These are phyloP conservation scores for Ceratocystis colombiana DNA, from an alignment of 2,329 filamentous ascomycete species.

Conservation along the genomic window DNA sequence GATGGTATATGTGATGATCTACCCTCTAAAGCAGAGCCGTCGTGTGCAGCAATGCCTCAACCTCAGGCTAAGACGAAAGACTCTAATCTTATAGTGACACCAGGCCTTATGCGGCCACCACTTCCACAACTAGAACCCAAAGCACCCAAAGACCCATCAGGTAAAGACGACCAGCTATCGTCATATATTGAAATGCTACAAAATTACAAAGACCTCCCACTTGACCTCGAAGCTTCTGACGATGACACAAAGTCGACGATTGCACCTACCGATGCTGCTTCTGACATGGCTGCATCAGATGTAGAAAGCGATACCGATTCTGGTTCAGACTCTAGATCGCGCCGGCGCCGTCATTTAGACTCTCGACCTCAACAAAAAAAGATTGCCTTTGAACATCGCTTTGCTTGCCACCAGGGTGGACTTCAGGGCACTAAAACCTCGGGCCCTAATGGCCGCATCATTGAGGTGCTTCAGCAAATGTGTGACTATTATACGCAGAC, in stretches of 20 bases:
- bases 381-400: conserved; percentile 39
- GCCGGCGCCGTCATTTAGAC: conserved; percentile 24
- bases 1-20: no score
- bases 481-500: conserved; percentile 62
- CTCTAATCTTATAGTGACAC: not conserved
- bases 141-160: conserved; percentile 25
- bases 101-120: not conserved
- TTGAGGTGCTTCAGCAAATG: conserved; percentile 70
- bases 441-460: conserved; percentile 66
- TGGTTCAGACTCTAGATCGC: conserved; percentile 15
- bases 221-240: conserved; percentile 43
- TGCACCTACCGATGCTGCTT: not conserved
- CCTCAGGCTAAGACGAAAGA: not conserved
- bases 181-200: conserved; percentile 54
- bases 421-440: conserved; percentile 36
- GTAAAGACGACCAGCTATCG: conserved; percentile 47
- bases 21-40: not conserved
- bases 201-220: conserved; percentile 48
- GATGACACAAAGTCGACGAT: conserved; percentile 27
- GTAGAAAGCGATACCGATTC: not conserved
- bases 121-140: not conserved
- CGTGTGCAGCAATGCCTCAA: not conserved
- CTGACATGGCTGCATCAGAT: not conserved
- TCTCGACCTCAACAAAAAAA: conserved; percentile 29
- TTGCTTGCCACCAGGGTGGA: conserved; percentile 46